These are phyloP conservation scores for Cadophora sp. DNA, from an alignment of 2,329 filamentous ascomycete genomes.

Conservation along the genomic window DNA sequence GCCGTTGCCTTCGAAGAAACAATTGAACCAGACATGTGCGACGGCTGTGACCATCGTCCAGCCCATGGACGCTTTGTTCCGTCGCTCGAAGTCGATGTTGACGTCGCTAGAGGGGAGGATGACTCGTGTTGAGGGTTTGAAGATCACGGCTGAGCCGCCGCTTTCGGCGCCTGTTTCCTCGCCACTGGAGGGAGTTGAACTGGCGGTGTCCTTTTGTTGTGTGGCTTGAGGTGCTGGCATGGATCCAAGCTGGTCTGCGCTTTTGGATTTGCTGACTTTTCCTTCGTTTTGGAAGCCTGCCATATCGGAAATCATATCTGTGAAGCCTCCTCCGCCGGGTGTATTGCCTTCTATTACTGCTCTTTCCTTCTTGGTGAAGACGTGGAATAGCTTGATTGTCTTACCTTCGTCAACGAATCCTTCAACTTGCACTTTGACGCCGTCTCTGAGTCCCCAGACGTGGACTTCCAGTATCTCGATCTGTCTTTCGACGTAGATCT, in stretches of 20 bases:
- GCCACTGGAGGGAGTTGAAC: constrained; percentile 31
- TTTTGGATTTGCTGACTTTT: constrained; percentile 31
- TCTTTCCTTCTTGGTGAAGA: constrained; percentile 76
- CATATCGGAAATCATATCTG: constrained; percentile 62
- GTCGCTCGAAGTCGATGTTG: constrained; percentile 87
- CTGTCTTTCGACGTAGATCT: constrained; percentile 81
- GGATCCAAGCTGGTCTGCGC: constrained; percentile 13
- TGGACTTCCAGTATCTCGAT: constrained; percentile 90
- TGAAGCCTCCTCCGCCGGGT: constrained; percentile 55
- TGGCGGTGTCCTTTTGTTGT: background rate
- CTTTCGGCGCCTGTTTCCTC: constrained; percentile 52
- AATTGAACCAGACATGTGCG: constrained; percentile 97
- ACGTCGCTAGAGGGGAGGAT: constrained; percentile 82
- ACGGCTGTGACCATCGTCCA: constrained; percentile 91
- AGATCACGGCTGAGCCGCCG: constrained; percentile 77
- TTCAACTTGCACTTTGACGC: constrained; percentile 86
- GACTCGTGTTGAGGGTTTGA: constrained; percentile 73
- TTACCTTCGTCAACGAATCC: constrained; percentile 90
- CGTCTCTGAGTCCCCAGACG: constrained; percentile 85
- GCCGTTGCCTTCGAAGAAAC: constrained; percentile 85
- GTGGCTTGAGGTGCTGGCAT: constrained; percentile 1
- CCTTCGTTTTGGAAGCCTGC: constrained; percentile 46
- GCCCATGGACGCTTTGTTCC: constrained; percentile 79
- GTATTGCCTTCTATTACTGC: constrained; percentile 67
- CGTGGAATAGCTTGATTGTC: constrained; percentile 82